Evolutionary conservation across 257 asterid species (phyloP), one percentile per base, ranked within the genome.

Genomic region (Eustoma russellianum): DNA sequence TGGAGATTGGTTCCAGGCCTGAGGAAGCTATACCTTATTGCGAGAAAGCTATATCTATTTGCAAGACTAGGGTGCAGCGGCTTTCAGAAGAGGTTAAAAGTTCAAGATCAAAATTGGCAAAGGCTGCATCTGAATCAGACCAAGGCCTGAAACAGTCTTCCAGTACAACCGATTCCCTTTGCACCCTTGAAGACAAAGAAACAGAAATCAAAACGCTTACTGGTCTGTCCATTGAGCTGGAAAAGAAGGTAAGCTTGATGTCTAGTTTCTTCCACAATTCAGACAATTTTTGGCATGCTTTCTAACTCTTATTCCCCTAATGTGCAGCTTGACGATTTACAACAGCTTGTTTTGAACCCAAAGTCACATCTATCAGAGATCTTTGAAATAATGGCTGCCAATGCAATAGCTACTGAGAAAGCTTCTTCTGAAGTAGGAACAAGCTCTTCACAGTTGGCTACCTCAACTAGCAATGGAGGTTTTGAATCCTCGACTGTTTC

Each of bases 271-370:
- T 33, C 19, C 9, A 16, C 16, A 18, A 48, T 14, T 30, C 35
- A 30, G 14, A 19, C 33, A 54, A 11, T 64, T 11, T 60, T 13
- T 40, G 38, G 33, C 43, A 45, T 19, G 47, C 16, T 24, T 48
- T 43, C 33, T 61, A 33, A 62, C 15, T 59, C 16, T 53, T 33
- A 11, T 53, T 56, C 55, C 43, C 56, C 52, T 15, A 46, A 7
- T 24, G 46, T 74, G 80, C 88, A 91, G 98, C 95, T 87, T 52
- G 95, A 91, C 73, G 98, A 91, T 79, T 87, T 91, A 51, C 89
- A 91, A 18, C 98, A 87, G 73, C 87, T 77, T 30, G 75, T 73
- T 33, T 59, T 79, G 9, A 85, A 80, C 68, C 95, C 96, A 54
- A 79, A 72, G 64, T 81, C 93, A 13, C 70, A 80, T 63, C 80